A percentile compares a stretch with the other conserved stretches of the same genome.
Conservation (phyloP, 495 filamentous ascomycete species). For the Articulospora tetracladia region DNA sequence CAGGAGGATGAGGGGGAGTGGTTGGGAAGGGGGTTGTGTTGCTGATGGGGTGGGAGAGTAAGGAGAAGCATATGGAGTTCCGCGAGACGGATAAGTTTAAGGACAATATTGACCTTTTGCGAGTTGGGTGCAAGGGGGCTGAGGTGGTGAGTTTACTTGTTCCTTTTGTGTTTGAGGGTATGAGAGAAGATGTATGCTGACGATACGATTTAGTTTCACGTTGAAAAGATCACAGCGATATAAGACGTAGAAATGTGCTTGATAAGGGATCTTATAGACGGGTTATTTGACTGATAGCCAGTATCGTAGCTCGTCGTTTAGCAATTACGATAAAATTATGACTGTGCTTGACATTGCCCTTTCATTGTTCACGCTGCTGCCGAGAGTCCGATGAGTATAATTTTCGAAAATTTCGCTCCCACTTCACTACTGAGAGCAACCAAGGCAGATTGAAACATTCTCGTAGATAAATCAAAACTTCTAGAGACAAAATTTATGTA, state of each 20-base stretch:
- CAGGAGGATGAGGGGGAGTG: not conserved
- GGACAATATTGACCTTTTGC: constrained; percentile 16
- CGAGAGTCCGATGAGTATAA: no score
- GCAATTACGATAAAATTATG: not conserved
- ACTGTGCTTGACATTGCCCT: no score
- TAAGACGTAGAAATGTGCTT: no score
- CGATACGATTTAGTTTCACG: not conserved
- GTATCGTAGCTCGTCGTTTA: no score
- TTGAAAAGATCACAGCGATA: not conserved
- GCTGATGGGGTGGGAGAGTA: constrained; percentile 15
- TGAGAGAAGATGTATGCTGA: not conserved
- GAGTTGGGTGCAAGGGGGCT: constrained; percentile 6
- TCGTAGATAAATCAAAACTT: no score
- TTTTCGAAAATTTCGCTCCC: no score
- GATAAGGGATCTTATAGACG: no score
- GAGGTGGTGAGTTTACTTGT: constrained; percentile 17
- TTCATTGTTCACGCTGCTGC: no score
- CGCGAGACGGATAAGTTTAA: constrained; percentile 14
- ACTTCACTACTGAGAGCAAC: no score
- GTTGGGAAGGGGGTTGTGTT: constrained; percentile 9
- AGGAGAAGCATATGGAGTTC: constrained; percentile 17
- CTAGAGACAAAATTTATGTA: no score
- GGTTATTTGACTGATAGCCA: no score
- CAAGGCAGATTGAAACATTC: no score
- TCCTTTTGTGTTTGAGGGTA: not conserved